Evolutionary conservation across 2,329 filamentous ascomycete genomes (phyloP), one percentile per base, ranked within the genome.

Genomic region (Ceratocystis huliohia): DNA sequence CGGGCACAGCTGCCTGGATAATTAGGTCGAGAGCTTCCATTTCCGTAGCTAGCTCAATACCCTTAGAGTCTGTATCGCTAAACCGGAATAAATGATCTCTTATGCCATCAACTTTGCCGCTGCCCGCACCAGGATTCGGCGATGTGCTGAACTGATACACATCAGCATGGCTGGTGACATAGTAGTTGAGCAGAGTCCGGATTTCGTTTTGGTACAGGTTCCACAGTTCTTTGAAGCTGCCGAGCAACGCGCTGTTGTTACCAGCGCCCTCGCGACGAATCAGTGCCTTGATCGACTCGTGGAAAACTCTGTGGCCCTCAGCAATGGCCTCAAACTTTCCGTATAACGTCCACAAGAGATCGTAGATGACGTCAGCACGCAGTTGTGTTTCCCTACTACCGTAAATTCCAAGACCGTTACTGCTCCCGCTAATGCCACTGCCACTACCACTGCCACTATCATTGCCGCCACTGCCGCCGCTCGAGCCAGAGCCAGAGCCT

Each of bases 171-270:
- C 91, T 95, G 0, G 94, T 95, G 64, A 99, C 85, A 74, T 99
- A 97, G 74, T 96, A 96, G 75, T 97, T 94, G 67, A 99, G 79
- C 15, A 99, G 79, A 4, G 92, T 95, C 53, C 92, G 85, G 70
- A 99, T 97, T 80, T 99, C 94, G 75, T 95, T 97, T 73, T 99
- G 94, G 72, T 96, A 93, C 6, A 99, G 79, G 73, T 96, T 96
- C 95, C 95, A 99, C 50, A 99, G 78, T 76, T 97, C 94, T 73
- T 93, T 94, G 76, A 99, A 99, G 66, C 91, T 91, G 66, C 91
- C 87, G 5, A 91, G 87, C 63, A 97, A 81, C 0, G 84, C 81
- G 50, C 78, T 82, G 71, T 84, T 78, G 78, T 87, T 79, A 74
- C 85, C 75, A 17, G 80, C 79, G 3, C 88, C 88, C 73, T 97